Evolutionary conservation across 140 eudicot species (phyloP).

Genomic region (Stevia rebaudiana): DNA sequence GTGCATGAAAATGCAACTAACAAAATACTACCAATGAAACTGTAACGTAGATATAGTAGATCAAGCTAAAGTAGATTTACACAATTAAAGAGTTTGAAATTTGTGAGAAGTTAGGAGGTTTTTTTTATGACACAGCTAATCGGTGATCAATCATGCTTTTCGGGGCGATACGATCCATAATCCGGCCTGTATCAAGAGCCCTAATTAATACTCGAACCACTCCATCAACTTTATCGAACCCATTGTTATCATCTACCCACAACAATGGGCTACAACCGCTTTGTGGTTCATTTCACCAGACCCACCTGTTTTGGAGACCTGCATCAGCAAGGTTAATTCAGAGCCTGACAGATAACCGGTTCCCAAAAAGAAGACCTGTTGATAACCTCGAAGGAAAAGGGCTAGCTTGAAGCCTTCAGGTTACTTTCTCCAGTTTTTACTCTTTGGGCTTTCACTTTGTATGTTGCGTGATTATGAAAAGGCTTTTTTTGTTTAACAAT

Average conservation of each 20-base stretch:
- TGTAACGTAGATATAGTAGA: too few relatives aligned
- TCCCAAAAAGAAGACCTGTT: constrained; percentile 66
- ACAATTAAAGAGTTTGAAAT: too few relatives aligned
- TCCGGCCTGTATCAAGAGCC: constrained; percentile 59
- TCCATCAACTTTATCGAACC: constrained; percentile 28
- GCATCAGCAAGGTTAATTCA: constrained; percentile 42
- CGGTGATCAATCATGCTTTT: constrained; percentile 40
- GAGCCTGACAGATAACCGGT: constrained; percentile 63
- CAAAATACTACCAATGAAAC: too few relatives aligned
- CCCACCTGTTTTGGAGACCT: constrained; percentile 34
- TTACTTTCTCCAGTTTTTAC: background rate
- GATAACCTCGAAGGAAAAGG: constrained; percentile 70
- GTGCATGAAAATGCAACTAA: too few relatives aligned
- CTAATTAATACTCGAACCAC: constrained; percentile 32
- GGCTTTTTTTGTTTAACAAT: too few relatives aligned
- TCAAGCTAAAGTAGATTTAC: too few relatives aligned
- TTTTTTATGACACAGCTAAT: constrained; percentile 3
- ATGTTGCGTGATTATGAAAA: too few relatives aligned
- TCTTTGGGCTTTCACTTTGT: background rate
- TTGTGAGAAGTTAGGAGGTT: too few relatives aligned
- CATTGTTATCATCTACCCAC: constrained; percentile 24
- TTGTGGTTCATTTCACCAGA: constrained; percentile 21
- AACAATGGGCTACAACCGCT: constrained; percentile 23
- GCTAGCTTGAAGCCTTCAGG: constrained; percentile 68
- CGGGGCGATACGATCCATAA: constrained; percentile 56